Conservation (phyloP, 305 asterid species). For the Andrographis paniculata region DNA sequence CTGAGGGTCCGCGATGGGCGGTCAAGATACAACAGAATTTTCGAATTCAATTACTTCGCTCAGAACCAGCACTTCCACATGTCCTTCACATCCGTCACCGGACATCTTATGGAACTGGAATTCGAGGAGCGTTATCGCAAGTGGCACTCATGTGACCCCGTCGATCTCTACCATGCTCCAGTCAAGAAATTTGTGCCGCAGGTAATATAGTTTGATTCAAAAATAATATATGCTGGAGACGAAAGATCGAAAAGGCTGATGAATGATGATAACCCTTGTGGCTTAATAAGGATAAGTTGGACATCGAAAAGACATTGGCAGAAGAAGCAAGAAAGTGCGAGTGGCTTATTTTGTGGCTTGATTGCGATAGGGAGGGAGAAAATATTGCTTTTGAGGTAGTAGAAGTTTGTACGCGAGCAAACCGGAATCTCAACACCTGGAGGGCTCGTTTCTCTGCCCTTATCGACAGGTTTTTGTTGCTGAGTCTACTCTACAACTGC, state of each 20-base stretch:
- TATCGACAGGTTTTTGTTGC: slow-evolving; percentile 56
- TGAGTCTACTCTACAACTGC: slow-evolving; percentile 20
- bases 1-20: slow-evolving; percentile 67
- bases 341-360: slow-evolving; percentile 98
- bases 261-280: slow-evolving; percentile 18
- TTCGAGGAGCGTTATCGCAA: slow-evolving; percentile 82
- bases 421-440: slow-evolving; percentile 66
- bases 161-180: slow-evolving; percentile 76
- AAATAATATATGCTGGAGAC: no score
- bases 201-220: no score
- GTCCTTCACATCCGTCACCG: slow-evolving; percentile 91
- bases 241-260: neutral
- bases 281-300: slow-evolving; percentile 61
- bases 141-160: slow-evolving; percentile 97
- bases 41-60: slow-evolving; percentile 64
- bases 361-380: slow-evolving; percentile 98
- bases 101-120: slow-evolving; percentile 96
- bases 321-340: slow-evolving; percentile 89
- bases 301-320: slow-evolving; percentile 79
- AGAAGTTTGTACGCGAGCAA: slow-evolving; percentile 73
- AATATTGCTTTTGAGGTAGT: slow-evolving; percentile 94
- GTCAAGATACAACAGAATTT: slow-evolving; percentile 79
- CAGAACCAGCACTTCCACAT: slow-evolving; percentile 59
- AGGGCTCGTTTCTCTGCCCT: slow-evolving; percentile 97
- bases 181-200: slow-evolving; percentile 76